These are phyloP conservation scores for Phytophthora uliginosa DNA, from an alignment of 352 stramenopile genomes.

Conservation along the genomic window DNA sequence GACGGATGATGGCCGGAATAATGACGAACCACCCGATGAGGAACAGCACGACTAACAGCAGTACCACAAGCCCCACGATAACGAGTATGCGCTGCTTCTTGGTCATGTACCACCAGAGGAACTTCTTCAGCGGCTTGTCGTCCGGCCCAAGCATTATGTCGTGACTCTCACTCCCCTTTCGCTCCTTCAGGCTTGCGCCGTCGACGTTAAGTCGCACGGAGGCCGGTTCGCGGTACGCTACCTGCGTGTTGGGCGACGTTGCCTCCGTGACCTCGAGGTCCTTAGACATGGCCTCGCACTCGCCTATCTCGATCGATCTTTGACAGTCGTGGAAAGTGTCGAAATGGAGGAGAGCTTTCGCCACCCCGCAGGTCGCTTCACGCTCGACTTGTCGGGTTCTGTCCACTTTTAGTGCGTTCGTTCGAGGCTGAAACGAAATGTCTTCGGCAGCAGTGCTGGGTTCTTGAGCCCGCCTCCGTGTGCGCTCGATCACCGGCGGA, in stretches of 20 bases:
- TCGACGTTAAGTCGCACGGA: slow-evolving; percentile 26
- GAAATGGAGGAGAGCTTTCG: background rate
- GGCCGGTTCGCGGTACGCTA: slow-evolving; percentile 18
- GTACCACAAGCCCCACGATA: slow-evolving; percentile 49
- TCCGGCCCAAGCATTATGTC: slow-evolving; percentile 6
- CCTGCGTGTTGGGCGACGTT: slow-evolving; percentile 17
- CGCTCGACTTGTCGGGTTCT: background rate
- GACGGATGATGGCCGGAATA: slow-evolving; percentile 61
- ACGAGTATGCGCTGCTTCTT: slow-evolving; percentile 55
- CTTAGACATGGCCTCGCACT: background rate
- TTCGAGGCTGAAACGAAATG: slow-evolving; percentile 7
- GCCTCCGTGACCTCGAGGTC: slow-evolving; percentile 16
- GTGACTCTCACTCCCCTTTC: slow-evolving; percentile 16
- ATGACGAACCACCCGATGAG: slow-evolving; percentile 71
- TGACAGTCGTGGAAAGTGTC: background rate
- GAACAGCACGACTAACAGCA: slow-evolving; percentile 47
- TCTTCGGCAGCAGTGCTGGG: background rate
- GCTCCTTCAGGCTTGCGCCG: slow-evolving; percentile 3
- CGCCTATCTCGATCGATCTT: slow-evolving; percentile 6
- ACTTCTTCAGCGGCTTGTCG: slow-evolving; percentile 41
- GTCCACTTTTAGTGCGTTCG: slow-evolving; percentile 12
- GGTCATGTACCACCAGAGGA: slow-evolving; percentile 63
- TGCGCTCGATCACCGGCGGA: background rate
- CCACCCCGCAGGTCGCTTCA: background rate
- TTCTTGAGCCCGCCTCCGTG: background rate